Conservation (phyloP, 2,329 filamentous ascomycete species). For the Botrytis aclada region DNA sequence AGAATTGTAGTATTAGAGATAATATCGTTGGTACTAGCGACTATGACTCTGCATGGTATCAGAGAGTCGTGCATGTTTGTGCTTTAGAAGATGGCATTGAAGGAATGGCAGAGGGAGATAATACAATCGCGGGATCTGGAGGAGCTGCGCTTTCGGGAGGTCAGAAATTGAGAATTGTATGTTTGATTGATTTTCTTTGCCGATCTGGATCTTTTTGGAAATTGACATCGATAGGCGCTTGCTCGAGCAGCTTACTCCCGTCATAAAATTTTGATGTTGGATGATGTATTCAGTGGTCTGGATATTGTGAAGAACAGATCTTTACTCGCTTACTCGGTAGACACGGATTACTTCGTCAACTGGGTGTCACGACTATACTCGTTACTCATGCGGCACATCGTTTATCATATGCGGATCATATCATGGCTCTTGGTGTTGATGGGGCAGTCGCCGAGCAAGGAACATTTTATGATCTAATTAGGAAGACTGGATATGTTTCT, state of each 20-base stretch:
- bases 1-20: conserved; percentile 41
- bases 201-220: not conserved
- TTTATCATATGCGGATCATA: conserved; percentile 26
- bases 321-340: conserved; percentile 28
- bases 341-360: conserved; percentile 26
- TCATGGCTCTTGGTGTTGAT: conserved; percentile 37
- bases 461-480: conserved; percentile 23
- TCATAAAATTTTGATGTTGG: conserved; percentile 31
- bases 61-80: conserved; percentile 61
- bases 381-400: conserved; percentile 36
- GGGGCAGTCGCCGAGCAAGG: conserved; percentile 38
- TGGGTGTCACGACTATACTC: conserved; percentile 40
- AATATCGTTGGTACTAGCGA: conserved; percentile 42
- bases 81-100: conserved; percentile 57
- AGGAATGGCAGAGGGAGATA: conserved; percentile 51
- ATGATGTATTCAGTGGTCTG: conserved; percentile 35
- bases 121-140: conserved; percentile 69
- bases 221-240: conserved; percentile 44
- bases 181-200: conserved; percentile 40
- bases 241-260: conserved; percentile 48
- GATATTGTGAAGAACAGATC: conserved; percentile 30
- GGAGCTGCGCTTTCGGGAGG: conserved; percentile 75
- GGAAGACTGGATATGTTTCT: conserved; percentile 25
- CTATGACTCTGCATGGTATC: conserved; percentile 57
- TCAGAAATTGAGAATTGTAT: conserved; percentile 70